Percentiles rank a stretch among this genome's conserved stretches.
phyloP scores from a whole-genome alignment of 257 asterid species.

The Rehmannia glutinosa region DNA sequence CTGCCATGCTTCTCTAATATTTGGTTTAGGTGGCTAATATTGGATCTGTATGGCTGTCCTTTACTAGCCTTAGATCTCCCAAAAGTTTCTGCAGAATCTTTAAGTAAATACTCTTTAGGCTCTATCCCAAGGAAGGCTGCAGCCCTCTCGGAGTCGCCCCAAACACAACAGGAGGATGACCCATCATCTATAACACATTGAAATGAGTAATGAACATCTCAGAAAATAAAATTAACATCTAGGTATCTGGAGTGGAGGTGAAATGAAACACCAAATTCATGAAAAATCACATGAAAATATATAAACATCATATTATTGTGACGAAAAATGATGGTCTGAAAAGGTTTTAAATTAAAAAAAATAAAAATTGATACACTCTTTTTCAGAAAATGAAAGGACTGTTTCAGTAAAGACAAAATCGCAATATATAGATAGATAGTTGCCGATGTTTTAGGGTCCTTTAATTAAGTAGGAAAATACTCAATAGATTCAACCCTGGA shows the following conservation, averaged over 20 bases:
- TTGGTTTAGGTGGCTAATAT: constrained; percentile 25
- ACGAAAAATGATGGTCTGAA: not conserved
- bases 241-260: too few species aligned
- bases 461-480: too few species aligned
- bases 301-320: not conserved
- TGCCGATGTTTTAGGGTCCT: too few species aligned
- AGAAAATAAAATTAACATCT: not conserved
- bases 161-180: constrained; percentile 70
- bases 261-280: too few species aligned
- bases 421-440: not conserved
- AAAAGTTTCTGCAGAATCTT: constrained; percentile 17
- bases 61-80: constrained; percentile 15
- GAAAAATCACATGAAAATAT: too few species aligned
- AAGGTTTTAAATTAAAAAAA: not conserved
- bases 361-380: not conserved
- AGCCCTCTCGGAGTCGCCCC: constrained; percentile 64
- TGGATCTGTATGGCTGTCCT: too few species aligned
- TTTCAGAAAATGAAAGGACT: not conserved
- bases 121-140: constrained; percentile 56
- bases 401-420: not conserved
- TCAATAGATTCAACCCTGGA: too few species aligned
- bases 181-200: constrained; percentile 60
- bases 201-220: constrained; percentile 1
- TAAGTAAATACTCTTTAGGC: constrained; percentile 15
- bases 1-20: constrained; percentile 44